Base-by-base conservation (phyloP, 176 grass and related monocot species). In the Panicum miliaceum region DNA sequence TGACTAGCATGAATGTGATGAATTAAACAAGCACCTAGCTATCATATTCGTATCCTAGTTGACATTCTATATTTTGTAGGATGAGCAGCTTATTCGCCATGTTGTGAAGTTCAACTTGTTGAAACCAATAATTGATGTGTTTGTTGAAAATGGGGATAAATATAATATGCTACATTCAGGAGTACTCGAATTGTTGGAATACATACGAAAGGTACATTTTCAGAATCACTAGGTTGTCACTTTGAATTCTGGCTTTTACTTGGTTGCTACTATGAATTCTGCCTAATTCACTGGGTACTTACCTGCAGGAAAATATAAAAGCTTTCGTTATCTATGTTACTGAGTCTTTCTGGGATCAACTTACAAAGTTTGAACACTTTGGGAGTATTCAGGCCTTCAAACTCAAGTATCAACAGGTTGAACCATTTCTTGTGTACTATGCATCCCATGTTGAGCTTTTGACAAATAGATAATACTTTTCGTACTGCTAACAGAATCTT, bases 161-260 rank as follows among this genome's bases (percentile, higher is more conserved):
- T 99, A 99, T 50, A 99, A 99, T 86, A 94, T 99, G 93, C 79
- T 99, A 71, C 97, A 99, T 68, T 99, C 97, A 27, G 88, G 88
- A 84, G 86, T 99, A 79, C 91, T 99, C 1, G 97, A 99, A 83
- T 80, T 99, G 68, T 81, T 99, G 42, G 97, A 99, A 83, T 87
- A 96, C 82, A 96, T 99, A 75, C 88, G 93, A 16, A 99, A 93
- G 97, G 97, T 99, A 89, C 15, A 63, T 75, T 43, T 70, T 89
- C 81, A 64, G 25, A 68, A 84, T 64, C 64, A 69, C n/a, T 78
- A 51, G 22, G 50, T 68, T 75, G 25, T 29, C 51, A 52, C 43
- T 71, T 68, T 22, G 5, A 64, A 61, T 26, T 75, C 3, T 76
- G 57, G 45, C 32, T 57, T 67, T 27, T 26, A 74, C 41, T 74